Evolutionary conservation across 2,329 filamentous ascomycete species (phyloP).

Genomic region (Aspergillus neoniger): DNA sequence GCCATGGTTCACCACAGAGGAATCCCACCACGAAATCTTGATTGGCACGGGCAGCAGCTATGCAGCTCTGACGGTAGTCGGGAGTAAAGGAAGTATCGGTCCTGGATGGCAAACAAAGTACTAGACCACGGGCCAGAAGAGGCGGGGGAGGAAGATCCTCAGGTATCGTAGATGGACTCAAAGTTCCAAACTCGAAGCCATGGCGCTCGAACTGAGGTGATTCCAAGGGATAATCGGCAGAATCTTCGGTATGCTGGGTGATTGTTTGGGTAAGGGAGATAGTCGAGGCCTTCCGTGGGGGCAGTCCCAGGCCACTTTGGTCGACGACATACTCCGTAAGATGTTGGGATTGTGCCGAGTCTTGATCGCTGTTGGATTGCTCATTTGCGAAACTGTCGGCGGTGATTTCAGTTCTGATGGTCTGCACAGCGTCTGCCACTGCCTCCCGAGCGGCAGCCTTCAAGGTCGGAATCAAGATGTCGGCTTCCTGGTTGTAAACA

Average conservation of each 20-base stretch:
- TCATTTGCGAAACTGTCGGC: conserved; percentile 25
- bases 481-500: conserved; percentile 40
- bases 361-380: conserved; percentile 15
- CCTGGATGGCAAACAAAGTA: conserved; percentile 38
- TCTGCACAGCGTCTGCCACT: conserved; percentile 40
- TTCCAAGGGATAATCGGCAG: conserved; percentile 20
- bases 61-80: conserved; percentile 37
- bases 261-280: conserved; percentile 47
- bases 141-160: conserved; percentile 36
- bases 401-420: conserved; percentile 46
- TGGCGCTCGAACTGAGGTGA: conserved; percentile 15
- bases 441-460: conserved; percentile 45
- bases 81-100: conserved; percentile 34
- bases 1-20: conserved; percentile 38
- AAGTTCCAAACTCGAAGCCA: conserved; percentile 10
- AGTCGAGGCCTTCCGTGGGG: conserved; percentile 41
- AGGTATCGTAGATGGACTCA: conserved; percentile 21
- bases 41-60: conserved; percentile 43
- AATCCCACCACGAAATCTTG: conserved; percentile 45
- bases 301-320: conserved; percentile 22
- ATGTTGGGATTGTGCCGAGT: conserved; percentile 23
- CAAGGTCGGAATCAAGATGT: conserved; percentile 45
- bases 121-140: conserved; percentile 38
- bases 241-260: conserved; percentile 38
- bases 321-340: conserved; percentile 27